Conservation (phyloP, 306 rosid genomes). For the Ziziphus jujuba region DNA sequence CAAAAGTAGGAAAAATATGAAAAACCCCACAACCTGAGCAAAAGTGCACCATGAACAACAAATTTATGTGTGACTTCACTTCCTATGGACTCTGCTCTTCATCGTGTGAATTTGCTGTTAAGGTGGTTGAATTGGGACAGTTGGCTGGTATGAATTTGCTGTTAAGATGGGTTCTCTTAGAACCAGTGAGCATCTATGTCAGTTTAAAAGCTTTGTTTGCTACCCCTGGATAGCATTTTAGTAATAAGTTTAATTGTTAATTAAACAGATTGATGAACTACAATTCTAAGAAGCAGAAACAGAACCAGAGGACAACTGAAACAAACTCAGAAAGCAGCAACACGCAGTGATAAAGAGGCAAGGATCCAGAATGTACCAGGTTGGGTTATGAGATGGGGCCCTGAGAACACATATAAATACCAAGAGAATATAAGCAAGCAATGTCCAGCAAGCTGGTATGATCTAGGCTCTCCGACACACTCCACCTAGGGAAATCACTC, state of each 20-base stretch:
- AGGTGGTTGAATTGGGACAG: no score
- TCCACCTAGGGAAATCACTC: conserved; percentile 67
- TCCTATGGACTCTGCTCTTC: no score
- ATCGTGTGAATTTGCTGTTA: no score
- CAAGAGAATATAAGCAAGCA: conserved; percentile 58
- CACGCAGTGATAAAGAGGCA: neutral
- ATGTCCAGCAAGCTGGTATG: conserved; percentile 74
- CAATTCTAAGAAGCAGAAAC: neutral
- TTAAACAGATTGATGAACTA: neutral
- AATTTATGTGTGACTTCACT: no score
- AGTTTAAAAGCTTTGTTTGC: neutral
- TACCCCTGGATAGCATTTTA: neutral
- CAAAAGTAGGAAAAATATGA: no score
- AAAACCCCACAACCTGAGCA: no score
- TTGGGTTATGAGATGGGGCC: conserved; percentile 74
- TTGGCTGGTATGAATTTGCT: no score
- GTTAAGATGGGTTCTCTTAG: no score
- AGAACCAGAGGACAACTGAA: neutral
- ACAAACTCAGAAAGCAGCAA: conserved; percentile 1
- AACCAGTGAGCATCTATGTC: neutral
- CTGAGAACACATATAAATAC: conserved; percentile 63
- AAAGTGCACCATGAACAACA: no score
- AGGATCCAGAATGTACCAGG: conserved; percentile 42
- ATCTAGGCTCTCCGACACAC: conserved; percentile 72
- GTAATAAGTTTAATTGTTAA: neutral